These are phyloP conservation scores for Claviceps maximensis DNA, from an alignment of 2,329 filamentous ascomycete species.

Conservation along the genomic window DNA sequence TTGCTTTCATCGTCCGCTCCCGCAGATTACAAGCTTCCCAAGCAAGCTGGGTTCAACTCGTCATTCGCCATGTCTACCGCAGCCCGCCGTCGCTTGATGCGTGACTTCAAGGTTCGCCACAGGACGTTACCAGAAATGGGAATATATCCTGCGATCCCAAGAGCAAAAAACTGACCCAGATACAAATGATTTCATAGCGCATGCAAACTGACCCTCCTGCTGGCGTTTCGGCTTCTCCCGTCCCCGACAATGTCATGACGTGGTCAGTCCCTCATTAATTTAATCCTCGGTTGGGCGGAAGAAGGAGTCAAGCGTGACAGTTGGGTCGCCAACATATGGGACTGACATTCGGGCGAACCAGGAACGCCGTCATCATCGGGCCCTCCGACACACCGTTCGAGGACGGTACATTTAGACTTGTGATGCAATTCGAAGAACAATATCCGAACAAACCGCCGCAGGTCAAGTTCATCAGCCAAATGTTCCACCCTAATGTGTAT, in stretches of 20 bases:
- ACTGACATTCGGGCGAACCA: conserved; percentile 24
- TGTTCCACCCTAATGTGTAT: conserved; percentile 99
- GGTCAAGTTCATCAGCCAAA: conserved; percentile 96
- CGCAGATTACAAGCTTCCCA: neutral
- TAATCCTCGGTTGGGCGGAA: neutral
- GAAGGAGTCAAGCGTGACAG: neutral
- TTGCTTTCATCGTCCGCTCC: neutral
- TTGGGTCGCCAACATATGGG: neutral
- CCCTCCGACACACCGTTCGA: conserved; percentile 96
- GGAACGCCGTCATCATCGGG: conserved; percentile 98
- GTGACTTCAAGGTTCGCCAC: conserved; percentile 84
- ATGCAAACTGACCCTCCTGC: conserved; percentile 99
- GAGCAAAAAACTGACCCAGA: no score
- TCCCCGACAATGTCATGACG: conserved; percentile 95
- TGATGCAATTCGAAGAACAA: conserved; percentile 98
- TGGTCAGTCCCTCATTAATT: conserved; percentile 56
- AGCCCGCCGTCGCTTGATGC: conserved; percentile 91
- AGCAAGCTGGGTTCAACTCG: neutral
- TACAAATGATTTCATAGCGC: conserved; percentile 44
- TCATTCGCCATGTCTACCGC: conserved; percentile 61
- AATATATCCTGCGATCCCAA: no score
- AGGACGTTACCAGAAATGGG: neutral
- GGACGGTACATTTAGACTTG: conserved; percentile 91
- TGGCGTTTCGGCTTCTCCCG: conserved; percentile 88
- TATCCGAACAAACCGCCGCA: conserved; percentile 97